Percentiles rank a stretch among this genome's conserved stretches.
phyloP scores from a whole-genome alignment of 352 stramenopile species.

The Thalassiosira ordinaria region DNA sequence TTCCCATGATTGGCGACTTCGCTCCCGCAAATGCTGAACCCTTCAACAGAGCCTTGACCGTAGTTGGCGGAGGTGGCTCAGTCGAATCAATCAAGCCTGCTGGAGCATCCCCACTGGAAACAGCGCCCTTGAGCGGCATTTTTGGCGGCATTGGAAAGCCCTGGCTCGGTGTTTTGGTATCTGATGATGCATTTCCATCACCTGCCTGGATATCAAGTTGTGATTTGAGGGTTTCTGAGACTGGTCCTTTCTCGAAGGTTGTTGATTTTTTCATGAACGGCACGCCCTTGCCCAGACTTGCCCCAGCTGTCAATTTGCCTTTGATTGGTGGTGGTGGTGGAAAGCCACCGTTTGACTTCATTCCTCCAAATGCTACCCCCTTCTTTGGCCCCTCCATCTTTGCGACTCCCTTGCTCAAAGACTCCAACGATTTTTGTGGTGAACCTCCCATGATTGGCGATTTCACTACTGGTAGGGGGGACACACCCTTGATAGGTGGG shows the following conservation, averaged over 20 bases:
- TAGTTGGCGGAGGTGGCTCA: no score
- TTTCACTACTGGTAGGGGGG: neutral
- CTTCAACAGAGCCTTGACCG: constrained; percentile 8
- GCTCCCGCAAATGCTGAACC: neutral
- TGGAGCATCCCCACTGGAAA: no score
- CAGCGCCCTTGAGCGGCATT: no score
- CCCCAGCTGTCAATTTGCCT: neutral
- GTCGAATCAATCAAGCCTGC: no score
- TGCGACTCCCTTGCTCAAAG: neutral
- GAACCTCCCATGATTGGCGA: constrained; percentile 7
- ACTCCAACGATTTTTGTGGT: neutral
- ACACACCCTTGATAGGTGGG: neutral
- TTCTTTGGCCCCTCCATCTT: constrained; percentile 22
- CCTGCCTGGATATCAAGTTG: neutral
- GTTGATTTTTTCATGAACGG: constrained; percentile 2
- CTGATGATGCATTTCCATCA: neutral
- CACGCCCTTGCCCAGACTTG: neutral
- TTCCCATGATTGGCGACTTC: no score
- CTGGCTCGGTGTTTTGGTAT: no score
- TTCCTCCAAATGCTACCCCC: constrained; percentile 3
- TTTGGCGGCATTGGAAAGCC: no score
- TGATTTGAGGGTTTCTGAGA: neutral
- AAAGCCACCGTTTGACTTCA: neutral
- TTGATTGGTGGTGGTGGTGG: neutral
- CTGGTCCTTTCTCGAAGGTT: neutral